Conservation (phyloP, 345 rosid species). For the Ceriops tagal region DNA sequence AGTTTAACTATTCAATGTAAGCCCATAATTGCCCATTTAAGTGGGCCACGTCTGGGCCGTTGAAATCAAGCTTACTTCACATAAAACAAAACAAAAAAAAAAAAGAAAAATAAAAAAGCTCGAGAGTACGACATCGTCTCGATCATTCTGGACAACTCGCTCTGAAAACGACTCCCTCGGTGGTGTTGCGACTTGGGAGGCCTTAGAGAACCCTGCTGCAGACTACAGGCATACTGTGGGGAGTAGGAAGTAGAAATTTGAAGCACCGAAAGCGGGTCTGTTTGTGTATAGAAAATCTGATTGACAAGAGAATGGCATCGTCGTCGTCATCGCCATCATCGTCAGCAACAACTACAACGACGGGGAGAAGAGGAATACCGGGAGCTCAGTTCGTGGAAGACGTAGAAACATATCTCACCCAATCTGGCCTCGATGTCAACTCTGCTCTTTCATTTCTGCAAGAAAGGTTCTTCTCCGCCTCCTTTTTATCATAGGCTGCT, state of each 20-base stretch:
- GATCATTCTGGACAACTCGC: too few species aligned
- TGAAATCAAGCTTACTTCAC: too few species aligned
- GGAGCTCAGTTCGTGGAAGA: constrained; percentile 90
- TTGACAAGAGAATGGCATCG: constrained; percentile 20
- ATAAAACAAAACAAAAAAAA: too few species aligned
- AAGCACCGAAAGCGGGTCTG: neutral
- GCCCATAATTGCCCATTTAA: too few species aligned
- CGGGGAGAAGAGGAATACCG: constrained; percentile 87
- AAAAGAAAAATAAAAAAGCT: too few species aligned
- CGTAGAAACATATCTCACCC: constrained; percentile 68
- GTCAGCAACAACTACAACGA: constrained; percentile 22
- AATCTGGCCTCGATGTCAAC: constrained; percentile 65
- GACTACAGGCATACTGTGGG: neutral
- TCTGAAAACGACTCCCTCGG: too few species aligned
- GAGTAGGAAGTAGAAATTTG: neutral
- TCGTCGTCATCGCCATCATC: constrained; percentile 7
- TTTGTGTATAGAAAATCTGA: neutral
- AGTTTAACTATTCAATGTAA: too few species aligned
- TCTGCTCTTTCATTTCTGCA: constrained; percentile 85
- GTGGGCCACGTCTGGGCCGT: too few species aligned
- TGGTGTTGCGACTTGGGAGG: too few species aligned
- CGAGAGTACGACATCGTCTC: too few species aligned
- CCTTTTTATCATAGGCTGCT: too few species aligned
- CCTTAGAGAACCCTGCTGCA: too few species aligned
- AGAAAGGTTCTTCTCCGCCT: constrained; percentile 51